These are phyloP conservation scores for Blastocystis hominis DNA, from an alignment of 352 stramenopile species.

Conservation along the genomic window DNA sequence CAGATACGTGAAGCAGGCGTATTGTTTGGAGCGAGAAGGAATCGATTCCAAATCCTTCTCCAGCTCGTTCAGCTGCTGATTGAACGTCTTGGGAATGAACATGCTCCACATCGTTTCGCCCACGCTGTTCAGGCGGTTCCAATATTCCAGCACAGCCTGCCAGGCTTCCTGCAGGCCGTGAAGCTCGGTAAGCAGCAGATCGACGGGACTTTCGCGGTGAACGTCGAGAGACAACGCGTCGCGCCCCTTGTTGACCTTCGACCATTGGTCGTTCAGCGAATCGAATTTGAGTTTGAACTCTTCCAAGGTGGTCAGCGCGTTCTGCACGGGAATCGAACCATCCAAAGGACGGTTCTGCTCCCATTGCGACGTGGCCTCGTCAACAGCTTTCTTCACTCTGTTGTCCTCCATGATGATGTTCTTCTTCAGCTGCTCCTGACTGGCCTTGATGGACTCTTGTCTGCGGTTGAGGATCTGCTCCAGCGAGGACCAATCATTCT, in stretches of 20 bases:
- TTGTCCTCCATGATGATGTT: constrained; percentile 91
- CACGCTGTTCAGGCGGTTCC: constrained; percentile 74
- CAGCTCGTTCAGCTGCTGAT: constrained; percentile 88
- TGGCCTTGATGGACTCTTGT: constrained; percentile 80
- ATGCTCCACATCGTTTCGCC: constrained; percentile 85
- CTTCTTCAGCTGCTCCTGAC: constrained; percentile 87
- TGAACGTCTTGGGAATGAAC: constrained; percentile 83
- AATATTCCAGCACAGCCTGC: constrained; percentile 81
- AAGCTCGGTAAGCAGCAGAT: constrained; percentile 72
- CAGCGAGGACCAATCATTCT: constrained; percentile 89
- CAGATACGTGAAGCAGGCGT: constrained; percentile 88
- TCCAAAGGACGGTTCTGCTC: constrained; percentile 71
- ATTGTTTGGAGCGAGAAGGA: constrained; percentile 88
- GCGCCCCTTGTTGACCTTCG: constrained; percentile 84
- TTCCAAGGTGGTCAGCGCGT: constrained; percentile 69
- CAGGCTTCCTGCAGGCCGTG: constrained; percentile 92
- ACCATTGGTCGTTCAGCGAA: constrained; percentile 75
- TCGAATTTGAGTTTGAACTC: constrained; percentile 72
- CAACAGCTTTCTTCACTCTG: constrained; percentile 67
- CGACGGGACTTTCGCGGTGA: constrained; percentile 67
- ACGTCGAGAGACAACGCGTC: constrained; percentile 83
- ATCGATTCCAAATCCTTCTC: constrained; percentile 86
- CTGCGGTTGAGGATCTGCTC: constrained; percentile 70
- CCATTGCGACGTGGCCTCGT: constrained; percentile 70
- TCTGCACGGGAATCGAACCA: constrained; percentile 67